Percentiles rank a stretch among this genome's conserved stretches.
These are phyloP conservation scores for Toxoplasma gondii DNA, from an alignment of 169 alveolate species.

Conservation along the genomic window DNA sequence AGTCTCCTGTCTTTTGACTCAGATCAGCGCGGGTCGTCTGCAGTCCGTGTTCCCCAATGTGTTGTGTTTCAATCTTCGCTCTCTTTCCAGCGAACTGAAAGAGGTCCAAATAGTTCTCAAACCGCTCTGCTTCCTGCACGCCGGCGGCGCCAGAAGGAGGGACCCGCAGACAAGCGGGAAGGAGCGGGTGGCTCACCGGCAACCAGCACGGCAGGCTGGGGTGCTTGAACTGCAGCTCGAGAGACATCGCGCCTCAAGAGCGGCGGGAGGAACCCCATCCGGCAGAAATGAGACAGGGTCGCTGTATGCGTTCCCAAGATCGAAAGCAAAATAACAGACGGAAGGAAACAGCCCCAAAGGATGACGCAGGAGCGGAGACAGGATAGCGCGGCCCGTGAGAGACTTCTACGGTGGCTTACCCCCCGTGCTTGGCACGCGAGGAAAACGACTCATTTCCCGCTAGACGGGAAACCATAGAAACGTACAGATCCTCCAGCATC, in stretches of 20 bases:
- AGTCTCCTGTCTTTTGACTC: neutral
- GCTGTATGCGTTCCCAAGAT: too few relatives aligned
- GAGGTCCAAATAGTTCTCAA: neutral
- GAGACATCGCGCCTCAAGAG: neutral
- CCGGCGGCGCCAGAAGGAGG: neutral
- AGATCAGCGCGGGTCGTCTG: neutral
- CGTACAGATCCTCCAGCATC: too few relatives aligned
- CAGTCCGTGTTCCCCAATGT: neutral
- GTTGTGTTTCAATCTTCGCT: neutral
- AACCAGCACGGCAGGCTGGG: constrained; percentile 16
- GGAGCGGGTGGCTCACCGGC: neutral
- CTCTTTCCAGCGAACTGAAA: neutral
- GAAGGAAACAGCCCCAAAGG: too few relatives aligned
- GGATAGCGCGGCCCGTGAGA: too few relatives aligned
- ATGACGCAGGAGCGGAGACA: too few relatives aligned
- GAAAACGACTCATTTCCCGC: too few relatives aligned
- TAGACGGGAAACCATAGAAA: too few relatives aligned
- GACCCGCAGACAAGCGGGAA: neutral
- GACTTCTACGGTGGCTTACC: too few relatives aligned
- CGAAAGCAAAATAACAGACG: too few relatives aligned
- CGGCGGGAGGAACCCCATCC: neutral
- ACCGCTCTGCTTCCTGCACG: neutral
- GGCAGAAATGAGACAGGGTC: too few relatives aligned
- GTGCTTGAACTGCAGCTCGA: constrained; percentile 23
- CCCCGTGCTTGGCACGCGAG: too few relatives aligned